phyloP scores from a whole-genome alignment of 1,139 yeast genomes.

The Saccharomyces hybrid region DNA sequence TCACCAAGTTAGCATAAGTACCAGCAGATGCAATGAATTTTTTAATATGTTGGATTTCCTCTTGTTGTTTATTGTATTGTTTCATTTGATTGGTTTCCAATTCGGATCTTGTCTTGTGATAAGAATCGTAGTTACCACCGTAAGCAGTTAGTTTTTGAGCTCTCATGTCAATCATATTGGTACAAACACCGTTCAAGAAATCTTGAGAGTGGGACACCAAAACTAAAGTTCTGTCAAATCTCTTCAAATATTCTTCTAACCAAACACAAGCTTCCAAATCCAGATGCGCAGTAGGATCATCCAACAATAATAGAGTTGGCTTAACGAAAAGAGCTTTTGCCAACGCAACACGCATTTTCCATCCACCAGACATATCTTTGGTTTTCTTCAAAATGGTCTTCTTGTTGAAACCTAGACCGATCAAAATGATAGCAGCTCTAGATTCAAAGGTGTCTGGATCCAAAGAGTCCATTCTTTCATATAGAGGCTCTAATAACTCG shows the following conservation, averaged over 20 bases:
- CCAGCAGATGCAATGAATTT: slow-evolving; percentile 99
- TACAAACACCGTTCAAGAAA: slow-evolving; percentile 97
- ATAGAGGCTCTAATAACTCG: slow-evolving; percentile 73
- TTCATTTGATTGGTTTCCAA: slow-evolving; percentile 96
- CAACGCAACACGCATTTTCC: slow-evolving; percentile 75
- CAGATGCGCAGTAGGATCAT: slow-evolving; percentile 99
- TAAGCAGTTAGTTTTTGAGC: slow-evolving; percentile 53
- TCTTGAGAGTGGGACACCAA: slow-evolving; percentile 97
- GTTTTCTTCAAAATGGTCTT: slow-evolving; percentile 82
- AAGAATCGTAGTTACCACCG: slow-evolving; percentile 99
- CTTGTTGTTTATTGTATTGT: slow-evolving; percentile 94
- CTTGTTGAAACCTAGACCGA: slow-evolving; percentile 94
- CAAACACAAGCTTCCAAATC: slow-evolving; percentile 99
- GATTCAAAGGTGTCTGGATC: slow-evolving; percentile 95
- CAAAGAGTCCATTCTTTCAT: slow-evolving; percentile 92
- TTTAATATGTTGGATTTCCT: slow-evolving; percentile 96
- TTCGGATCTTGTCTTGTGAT: slow-evolving; percentile 89
- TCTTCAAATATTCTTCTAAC: slow-evolving; percentile 95
- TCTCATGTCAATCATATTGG: slow-evolving; percentile 98
- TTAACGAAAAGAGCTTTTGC: slow-evolving; percentile 77
- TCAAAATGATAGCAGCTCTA: slow-evolving; percentile 89
- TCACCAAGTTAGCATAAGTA: slow-evolving; percentile 97
- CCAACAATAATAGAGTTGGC: slow-evolving; percentile 77
- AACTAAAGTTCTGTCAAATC: slow-evolving; percentile 87
- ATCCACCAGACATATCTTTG: slow-evolving; percentile 98